These are phyloP conservation scores for Xylariaceae sp. DNA, from an alignment of 2,329 filamentous ascomycete species.

Conservation along the genomic window DNA sequence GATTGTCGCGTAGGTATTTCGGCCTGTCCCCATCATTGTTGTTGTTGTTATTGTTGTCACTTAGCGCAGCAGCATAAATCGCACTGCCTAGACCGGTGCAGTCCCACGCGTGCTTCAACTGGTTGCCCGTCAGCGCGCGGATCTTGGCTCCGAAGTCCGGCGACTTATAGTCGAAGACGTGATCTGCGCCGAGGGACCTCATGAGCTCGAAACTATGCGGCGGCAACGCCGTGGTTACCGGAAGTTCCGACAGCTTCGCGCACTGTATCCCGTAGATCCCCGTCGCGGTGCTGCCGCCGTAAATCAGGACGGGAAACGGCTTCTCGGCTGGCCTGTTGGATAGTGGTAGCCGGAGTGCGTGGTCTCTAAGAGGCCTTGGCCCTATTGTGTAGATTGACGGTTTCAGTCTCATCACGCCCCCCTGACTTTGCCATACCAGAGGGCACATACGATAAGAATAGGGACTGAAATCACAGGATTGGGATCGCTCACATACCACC, in stretches of 20 bases:
- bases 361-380: conserved; percentile 41
- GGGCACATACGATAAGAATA: neutral
- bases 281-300: conserved; percentile 49
- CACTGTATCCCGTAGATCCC: conserved; percentile 46
- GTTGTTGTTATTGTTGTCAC: conserved; percentile 1
- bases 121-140: conserved; percentile 18
- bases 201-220: conserved; percentile 35
- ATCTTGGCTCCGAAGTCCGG: conserved; percentile 23
- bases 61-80: conserved; percentile 14
- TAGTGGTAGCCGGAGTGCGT: conserved; percentile 39
- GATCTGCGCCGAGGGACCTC: conserved; percentile 28
- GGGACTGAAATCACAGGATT: neutral
- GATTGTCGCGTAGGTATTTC: neutral
- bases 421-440: neutral
- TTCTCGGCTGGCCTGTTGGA: conserved; percentile 36
- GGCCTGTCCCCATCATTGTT: conserved; percentile 1
- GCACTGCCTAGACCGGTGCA: conserved; percentile 27
- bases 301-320: conserved; percentile 38
- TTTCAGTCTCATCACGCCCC: neutral
- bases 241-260: conserved; percentile 38
- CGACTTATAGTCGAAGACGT: conserved; percentile 32
- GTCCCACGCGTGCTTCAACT: conserved; percentile 33
- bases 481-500: conserved; percentile 28
- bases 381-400: conserved; percentile 25
- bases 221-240: conserved; percentile 37